phyloP scores from a whole-genome alignment of 148 eudicot species.

The Polygonum maritimum region DNA sequence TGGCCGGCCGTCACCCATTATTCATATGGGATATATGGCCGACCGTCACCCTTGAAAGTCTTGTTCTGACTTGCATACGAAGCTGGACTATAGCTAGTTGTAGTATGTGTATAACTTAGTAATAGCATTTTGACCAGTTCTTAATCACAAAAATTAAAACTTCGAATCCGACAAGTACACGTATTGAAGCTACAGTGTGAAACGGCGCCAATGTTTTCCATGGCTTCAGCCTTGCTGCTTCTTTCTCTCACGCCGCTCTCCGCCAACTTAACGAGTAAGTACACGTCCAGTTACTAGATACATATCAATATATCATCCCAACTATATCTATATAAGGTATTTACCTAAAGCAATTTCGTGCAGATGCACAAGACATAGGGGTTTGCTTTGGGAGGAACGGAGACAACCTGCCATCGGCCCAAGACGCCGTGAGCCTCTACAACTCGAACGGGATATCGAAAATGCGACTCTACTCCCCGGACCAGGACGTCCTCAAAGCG shows the following conservation, averaged over 20 bases:
- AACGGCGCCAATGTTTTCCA: not conserved
- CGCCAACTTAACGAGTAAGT: not conserved
- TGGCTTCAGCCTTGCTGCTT: not conserved
- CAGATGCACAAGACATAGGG: slow-evolving; percentile 19
- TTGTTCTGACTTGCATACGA: too few relatives aligned
- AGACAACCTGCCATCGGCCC: slow-evolving; percentile 27
- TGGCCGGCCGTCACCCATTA: too few relatives aligned
- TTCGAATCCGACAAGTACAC: too few relatives aligned
- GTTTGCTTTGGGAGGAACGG: slow-evolving; percentile 39
- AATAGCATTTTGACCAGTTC: too few relatives aligned
- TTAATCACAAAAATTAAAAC: too few relatives aligned
- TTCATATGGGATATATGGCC: too few relatives aligned
- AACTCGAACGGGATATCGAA: slow-evolving; percentile 17
- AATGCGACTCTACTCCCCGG: slow-evolving; percentile 33
- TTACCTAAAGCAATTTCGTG: not conserved
- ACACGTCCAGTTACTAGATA: not conserved
- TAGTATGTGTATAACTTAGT: too few relatives aligned
- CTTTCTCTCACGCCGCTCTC: not conserved
- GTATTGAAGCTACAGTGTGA: too few relatives aligned
- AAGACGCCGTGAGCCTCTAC: slow-evolving; percentile 24
- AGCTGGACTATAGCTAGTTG: too few relatives aligned
- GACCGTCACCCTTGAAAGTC: too few relatives aligned
- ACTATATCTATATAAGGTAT: not conserved
- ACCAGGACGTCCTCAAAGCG: slow-evolving; percentile 26
- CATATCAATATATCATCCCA: not conserved